A percentile compares a stretch with the other conserved stretches of the same genome.
phyloP scores from a whole-genome alignment of 371 early-diverging fungal genomes.

The Batkoa obscura region DNA sequence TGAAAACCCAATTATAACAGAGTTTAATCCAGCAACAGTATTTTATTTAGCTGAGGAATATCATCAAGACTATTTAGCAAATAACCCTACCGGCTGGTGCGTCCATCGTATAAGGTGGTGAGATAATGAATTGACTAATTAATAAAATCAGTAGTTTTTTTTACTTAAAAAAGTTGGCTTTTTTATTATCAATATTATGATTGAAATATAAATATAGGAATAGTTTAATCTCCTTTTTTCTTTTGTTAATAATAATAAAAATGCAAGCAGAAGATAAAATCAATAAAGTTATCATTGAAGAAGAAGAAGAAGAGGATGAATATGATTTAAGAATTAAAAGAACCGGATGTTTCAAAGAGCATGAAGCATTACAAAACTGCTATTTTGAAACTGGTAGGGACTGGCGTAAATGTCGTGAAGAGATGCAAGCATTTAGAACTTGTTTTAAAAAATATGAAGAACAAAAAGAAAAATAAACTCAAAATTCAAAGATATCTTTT shows the following conservation, averaged over 20 bases:
- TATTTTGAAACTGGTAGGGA: constrained; percentile 50
- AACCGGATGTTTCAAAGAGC: constrained; percentile 52
- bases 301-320: constrained; percentile 24
- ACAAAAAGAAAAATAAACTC: not conserved
- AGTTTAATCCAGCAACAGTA: constrained; percentile 42
- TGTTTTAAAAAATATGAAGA: constrained; percentile 23
- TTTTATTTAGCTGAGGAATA: constrained; percentile 84
- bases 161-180: too few relatives aligned
- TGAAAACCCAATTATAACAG: constrained; percentile 33
- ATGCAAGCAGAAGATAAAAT: too few relatives aligned
- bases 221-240: too few relatives aligned
- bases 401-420: constrained; percentile 51
- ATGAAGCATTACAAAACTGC: constrained; percentile 53
- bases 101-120: not conserved
- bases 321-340: constrained; percentile 35
- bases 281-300: not conserved
- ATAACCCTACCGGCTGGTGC: constrained; percentile 6
- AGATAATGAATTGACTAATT: too few relatives aligned
- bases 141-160: too few relatives aligned
- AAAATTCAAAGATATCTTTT: not conserved
- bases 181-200: too few relatives aligned
- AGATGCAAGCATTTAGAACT: constrained; percentile 45
- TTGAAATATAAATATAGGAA: too few relatives aligned
- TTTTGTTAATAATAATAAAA: too few relatives aligned
- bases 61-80: constrained; percentile 62